Evolutionary conservation across 2,329 filamentous ascomycete genomes (phyloP).

Genomic region (Ophiostoma piceae): DNA sequence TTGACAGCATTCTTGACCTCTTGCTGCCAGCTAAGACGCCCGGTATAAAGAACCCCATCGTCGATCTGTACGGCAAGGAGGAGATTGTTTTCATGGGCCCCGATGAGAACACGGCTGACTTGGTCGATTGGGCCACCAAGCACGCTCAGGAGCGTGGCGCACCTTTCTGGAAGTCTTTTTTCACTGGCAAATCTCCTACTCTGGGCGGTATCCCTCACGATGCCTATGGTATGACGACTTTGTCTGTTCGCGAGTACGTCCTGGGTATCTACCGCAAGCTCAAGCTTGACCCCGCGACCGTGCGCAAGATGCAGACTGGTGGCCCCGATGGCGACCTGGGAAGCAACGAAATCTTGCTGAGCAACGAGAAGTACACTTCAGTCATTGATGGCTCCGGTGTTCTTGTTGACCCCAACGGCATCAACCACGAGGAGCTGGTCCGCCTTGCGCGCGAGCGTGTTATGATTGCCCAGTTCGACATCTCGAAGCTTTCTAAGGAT

Average conservation of each 20-base stretch:
- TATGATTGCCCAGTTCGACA: slow-evolving; percentile 87
- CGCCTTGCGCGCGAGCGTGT: slow-evolving; percentile 78
- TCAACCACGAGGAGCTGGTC: slow-evolving; percentile 76
- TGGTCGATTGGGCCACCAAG: slow-evolving; percentile 98
- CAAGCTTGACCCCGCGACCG: slow-evolving; percentile 74
- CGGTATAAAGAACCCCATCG: slow-evolving; percentile 97
- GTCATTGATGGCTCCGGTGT: slow-evolving; percentile 97
- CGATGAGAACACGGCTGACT: slow-evolving; percentile 95
- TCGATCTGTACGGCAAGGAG: slow-evolving; percentile 88
- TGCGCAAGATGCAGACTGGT: slow-evolving; percentile 94
- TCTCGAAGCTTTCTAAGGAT: slow-evolving; percentile 74
- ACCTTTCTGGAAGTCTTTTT: slow-evolving; percentile 99
- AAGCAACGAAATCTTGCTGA: slow-evolving; percentile 94
- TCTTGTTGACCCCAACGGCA: slow-evolving; percentile 83
- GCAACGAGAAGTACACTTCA: slow-evolving; percentile 90
- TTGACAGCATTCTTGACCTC: slow-evolving; percentile 95
- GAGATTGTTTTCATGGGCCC: slow-evolving; percentile 99
- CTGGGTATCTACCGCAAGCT: slow-evolving; percentile 96
- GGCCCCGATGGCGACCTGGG: slow-evolving; percentile 94
- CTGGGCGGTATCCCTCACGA: slow-evolving; percentile 97
- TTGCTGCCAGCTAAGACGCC: slow-evolving; percentile 83
- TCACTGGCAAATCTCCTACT: slow-evolving; percentile 95
- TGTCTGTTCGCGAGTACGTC: slow-evolving; percentile 94
- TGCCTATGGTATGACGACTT: slow-evolving; percentile 92
- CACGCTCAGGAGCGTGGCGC: slow-evolving; percentile 83